Base-by-base conservation (phyloP, 768 basidiomycete species). In the Amanita pallidorosea region DNA sequence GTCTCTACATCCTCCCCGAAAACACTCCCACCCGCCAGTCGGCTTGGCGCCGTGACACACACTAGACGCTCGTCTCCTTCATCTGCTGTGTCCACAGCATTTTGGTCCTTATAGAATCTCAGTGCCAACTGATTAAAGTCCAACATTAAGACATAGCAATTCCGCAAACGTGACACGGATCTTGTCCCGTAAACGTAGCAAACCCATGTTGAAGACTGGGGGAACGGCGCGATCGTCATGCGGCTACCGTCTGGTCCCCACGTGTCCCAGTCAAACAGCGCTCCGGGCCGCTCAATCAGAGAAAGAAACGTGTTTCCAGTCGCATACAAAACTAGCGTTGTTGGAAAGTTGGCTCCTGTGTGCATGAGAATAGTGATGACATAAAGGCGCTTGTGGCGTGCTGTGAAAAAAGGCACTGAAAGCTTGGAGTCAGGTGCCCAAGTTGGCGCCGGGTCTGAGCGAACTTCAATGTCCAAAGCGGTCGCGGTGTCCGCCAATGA, bases 161-260 rank as follows among this genome's bases (percentile, higher is more conserved):
- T 36, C 45, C 52, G 51, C 31, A 44, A 45, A 45, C 47, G 47
- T 45, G 56, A 29, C 29, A 29, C 29, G 1, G 29, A 29, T 53
- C 67, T 70, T 23, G 67, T 67, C 18, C 79, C 80, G 56, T 69
- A 71, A 17, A 80, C 71, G 55, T 77, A 78, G 63, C 80, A 82
- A 7, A 78, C 76, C 79, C 80, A 82, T n/a, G 68, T 60, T 22
- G 60, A 55, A 11, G 73, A 72, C 33, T 63, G 69, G 34, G 62
- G 61, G 52, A 54, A 51, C 37, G 18, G 48, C 8, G 63, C 60
- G 6, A 63, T 61, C 27, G 75, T 56, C 56, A 80, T 59, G 23
- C 78, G 73, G 7, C 74, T 73, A 3, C 68, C 70, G 8, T 35
- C 46, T 6, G 74, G 72, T 12, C 77, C 80, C 80, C 80, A 83